Base-by-base conservation (phyloP, 805 yeast species). In the Starmerella kuoi region DNA sequence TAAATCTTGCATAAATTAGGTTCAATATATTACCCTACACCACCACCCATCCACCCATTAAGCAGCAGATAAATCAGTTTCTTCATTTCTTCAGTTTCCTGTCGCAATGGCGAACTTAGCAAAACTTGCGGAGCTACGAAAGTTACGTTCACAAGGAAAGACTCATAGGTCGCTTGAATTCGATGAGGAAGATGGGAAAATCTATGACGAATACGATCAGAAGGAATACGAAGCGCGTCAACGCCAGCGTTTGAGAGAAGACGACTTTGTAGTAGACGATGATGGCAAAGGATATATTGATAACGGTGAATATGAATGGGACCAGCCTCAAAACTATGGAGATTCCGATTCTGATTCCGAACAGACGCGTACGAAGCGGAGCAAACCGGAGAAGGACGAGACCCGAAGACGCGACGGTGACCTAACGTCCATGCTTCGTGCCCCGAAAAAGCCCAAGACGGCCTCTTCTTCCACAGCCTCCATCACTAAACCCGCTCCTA, bases 231-330 rank as follows among this genome's bases (percentile, higher is more conserved):
- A 88, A 51, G 72, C 72, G 52, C 81, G 76, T 57, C 83, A 82
- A 58, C 74, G 93, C 53, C 75, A 80, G 45, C 83, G 86, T 45
- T 67, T 91, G 37, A 68, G 85, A 60, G 78, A 81, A 47, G 95
- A 88, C 55, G 95, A 88, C 59, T 88, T 88, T 58, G 91, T 88
- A 28, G 94, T 85, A 2, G 95, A 86, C 58, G 97, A 88, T 59
- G 77, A 81, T 51, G 95, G 95, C 24, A 80, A 79, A 50, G 97
- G 96, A 0, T 88, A 88, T 56, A 87, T 85, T 1, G 97, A 91
- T 54, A 81, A 81, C 33, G 98, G 98, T 44, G 82, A 71, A 6
- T 93, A 88, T 54, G 94, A 85, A 46, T 85, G 94, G 87, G 93
- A 77, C 45, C 42, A 65, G 33, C 30, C 33, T 2, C 38, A 37